Base-by-base conservation (phyloP, 768 basidiomycete species). In the Obba rivulosa region DNA sequence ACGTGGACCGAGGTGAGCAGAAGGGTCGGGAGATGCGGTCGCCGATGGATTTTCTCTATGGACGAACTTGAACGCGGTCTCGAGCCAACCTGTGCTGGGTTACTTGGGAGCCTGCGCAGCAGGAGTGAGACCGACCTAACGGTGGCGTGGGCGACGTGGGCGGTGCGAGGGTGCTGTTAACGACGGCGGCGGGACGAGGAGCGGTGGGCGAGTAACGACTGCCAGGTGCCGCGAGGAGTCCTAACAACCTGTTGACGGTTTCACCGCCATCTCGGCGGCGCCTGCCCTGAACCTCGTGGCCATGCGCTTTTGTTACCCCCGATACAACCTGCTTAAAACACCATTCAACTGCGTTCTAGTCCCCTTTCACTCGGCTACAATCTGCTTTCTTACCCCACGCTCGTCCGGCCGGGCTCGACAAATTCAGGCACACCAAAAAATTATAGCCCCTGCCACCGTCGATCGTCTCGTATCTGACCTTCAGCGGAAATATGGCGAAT, bases 201-300 rank as follows among this genome's bases (percentile, higher is more conserved):
- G 45, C 41, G 53, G 50, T 46, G 51, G 49, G 46, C 45, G 46
- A 52, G 45, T 41, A 48, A 51, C 48, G 50, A 52, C 49, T 43
- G 49, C 56, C 49, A 55, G 49, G 52, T 57, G 59, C 53, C 52
- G 57, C 45, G 55, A 53, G 54, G 52, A 66, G 58, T 52, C 58
- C 55, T 58, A 46, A 55, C 45, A 48, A 55, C 52, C 38, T 37
- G 51, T 34, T 45, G 41, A 54, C 48, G 54, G 53, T 61, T 58
- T 64, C 42, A 66, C 53, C 44, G 53, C 48, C 57, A 46, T 51
- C 49, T 48, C 53, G 46, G 52, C 46, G 49, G 45, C 40, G 46
- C 57, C 57, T 57, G 57, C 57, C 57, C 57, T 57, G 53, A 57
- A 57, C 28, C 28, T 31, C 28, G 28, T 31, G 28, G 28, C 28